Percentiles rank a stretch among this genome's conserved stretches.
These are phyloP conservation scores for Monilinia fructigena DNA, from an alignment of 2,329 filamentous ascomycete genomes.

Conservation along the genomic window DNA sequence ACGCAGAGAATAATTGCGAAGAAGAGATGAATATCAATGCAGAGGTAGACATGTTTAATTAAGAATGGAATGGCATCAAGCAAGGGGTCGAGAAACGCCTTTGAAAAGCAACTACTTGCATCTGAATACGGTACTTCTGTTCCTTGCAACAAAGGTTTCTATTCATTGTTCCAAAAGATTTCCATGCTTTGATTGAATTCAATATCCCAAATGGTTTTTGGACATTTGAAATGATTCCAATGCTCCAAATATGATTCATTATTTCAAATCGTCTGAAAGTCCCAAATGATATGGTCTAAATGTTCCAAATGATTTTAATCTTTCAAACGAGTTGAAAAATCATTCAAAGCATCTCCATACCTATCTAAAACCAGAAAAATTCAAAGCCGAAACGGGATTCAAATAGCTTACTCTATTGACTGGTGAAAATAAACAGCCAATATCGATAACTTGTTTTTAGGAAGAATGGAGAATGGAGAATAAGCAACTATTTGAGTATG, in stretches of 20 bases:
- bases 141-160: not conserved
- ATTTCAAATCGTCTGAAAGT: no score
- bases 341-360: not conserved
- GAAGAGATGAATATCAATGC: not conserved
- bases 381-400: not conserved
- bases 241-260: no score
- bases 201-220: not conserved
- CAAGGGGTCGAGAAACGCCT: not conserved
- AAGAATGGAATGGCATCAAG: slow-evolving; percentile 5
- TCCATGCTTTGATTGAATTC: no score
- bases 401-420: not conserved
- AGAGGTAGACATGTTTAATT: not conserved
- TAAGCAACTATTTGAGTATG: not conserved
- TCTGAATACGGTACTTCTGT: not conserved
- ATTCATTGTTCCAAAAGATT: not conserved
- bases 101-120: not conserved
- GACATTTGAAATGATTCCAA: not conserved
- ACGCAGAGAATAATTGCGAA: not conserved
- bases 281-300: no score
- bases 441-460: not conserved
- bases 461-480: not conserved
- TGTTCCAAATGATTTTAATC: no score
- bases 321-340: not conserved
- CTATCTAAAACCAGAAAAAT: not conserved
- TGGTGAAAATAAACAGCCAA: not conserved